Conservation (phyloP, 352 stramenopile genomes). For the Globisporangium spinosum region DNA sequence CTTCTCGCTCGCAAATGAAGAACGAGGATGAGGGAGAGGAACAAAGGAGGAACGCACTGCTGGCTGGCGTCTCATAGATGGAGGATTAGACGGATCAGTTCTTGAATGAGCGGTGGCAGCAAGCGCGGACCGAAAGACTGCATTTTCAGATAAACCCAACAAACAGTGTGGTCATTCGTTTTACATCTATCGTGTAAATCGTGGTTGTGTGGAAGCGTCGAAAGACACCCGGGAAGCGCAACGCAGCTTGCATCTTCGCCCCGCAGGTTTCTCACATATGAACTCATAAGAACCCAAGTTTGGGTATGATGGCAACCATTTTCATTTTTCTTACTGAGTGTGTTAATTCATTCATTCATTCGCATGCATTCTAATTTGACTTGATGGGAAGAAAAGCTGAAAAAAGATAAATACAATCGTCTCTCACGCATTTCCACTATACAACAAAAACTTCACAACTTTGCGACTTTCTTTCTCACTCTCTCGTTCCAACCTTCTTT, state of each 20-base stretch:
- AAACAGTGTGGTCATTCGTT: neutral
- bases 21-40: neutral
- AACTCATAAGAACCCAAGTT: too few relatives aligned
- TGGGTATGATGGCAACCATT: neutral
- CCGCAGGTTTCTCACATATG: too few relatives aligned
- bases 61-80: neutral
- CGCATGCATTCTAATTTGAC: neutral
- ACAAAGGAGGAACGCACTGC: neutral
- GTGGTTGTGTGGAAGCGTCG: too few relatives aligned
- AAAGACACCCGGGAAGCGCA: too few relatives aligned
- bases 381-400: neutral
- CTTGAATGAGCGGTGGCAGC: neutral
- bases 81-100: neutral
- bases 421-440: slow-evolving; percentile 8
- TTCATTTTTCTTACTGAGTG: neutral
- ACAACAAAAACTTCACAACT: neutral
- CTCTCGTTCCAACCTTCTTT: slow-evolving; percentile 7
- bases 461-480: neutral
- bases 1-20: neutral
- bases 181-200: too few relatives aligned
- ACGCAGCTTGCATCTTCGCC: too few relatives aligned
- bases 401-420: slow-evolving; percentile 11
- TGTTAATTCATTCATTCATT: neutral
- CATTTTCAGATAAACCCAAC: slow-evolving; percentile 8
- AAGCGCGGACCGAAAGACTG: neutral